Percentiles rank a stretch among this genome's conserved stretches.
phyloP scores from a whole-genome alignment of 192 early-diverging fungal genomes.

The Backusella australiensis region DNA sequence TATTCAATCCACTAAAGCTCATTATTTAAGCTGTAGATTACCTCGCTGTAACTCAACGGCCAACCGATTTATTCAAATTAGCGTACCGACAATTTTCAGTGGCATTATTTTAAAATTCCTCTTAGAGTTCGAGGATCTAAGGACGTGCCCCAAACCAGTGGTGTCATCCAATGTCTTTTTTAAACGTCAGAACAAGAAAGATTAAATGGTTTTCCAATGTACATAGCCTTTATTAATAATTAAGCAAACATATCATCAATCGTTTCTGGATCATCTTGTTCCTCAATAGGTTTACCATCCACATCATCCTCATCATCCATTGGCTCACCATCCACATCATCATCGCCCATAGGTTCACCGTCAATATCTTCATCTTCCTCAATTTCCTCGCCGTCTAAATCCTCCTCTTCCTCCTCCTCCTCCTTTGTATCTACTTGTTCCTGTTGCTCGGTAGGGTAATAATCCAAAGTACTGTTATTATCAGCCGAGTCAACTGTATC shows the following conservation, averaged over 20 bases:
- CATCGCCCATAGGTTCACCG: constrained; percentile 19
- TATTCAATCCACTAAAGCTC: too few relatives aligned
- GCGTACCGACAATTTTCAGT: too few relatives aligned
- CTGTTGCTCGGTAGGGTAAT: constrained; percentile 21
- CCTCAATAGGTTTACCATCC: background rate
- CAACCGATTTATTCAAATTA: too few relatives aligned
- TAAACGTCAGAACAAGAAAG: too few relatives aligned
- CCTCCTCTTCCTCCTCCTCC: constrained; percentile 30
- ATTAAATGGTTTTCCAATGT: background rate
- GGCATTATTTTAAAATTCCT: too few relatives aligned
- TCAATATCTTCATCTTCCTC: constrained; percentile 32
- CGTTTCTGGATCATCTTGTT: background rate
- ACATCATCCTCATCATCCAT: background rate
- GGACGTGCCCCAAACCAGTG: too few relatives aligned
- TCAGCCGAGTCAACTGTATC: background rate
- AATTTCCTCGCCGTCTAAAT: constrained; percentile 45
- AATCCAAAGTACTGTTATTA: constrained; percentile 19
- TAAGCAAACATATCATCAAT: constrained; percentile 24
- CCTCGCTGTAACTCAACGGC: too few relatives aligned
- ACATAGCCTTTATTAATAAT: background rate
- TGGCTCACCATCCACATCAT: background rate
- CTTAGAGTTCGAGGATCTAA: too few relatives aligned
- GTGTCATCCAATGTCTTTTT: too few relatives aligned
- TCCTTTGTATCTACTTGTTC: background rate
- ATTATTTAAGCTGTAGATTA: too few relatives aligned